Evolutionary conservation across 2,329 filamentous ascomycete genomes (phyloP).

Genomic region (Sphaerulina vaccinii): DNA sequence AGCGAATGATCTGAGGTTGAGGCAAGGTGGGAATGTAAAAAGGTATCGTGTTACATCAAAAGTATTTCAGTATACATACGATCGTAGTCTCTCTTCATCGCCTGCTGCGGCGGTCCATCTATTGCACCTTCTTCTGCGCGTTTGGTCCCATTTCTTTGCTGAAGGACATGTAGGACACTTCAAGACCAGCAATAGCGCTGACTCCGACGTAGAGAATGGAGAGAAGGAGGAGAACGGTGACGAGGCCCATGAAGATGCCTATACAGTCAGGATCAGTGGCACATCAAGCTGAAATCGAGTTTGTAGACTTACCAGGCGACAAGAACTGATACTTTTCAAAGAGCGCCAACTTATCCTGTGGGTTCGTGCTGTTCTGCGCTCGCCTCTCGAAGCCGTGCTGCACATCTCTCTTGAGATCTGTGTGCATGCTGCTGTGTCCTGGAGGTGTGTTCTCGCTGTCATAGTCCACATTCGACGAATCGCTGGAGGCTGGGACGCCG

Average conservation of each 20-base stretch:
- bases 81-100: background rate
- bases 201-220: conserved; percentile 77
- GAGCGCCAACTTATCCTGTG: conserved; percentile 51
- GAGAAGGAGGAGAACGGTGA: conserved; percentile 69
- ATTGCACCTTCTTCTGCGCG: conserved; percentile 78
- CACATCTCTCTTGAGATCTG: conserved; percentile 71
- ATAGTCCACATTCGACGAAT: conserved; percentile 51
- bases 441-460: conserved; percentile 62
- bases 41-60: too few species aligned
- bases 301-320: conserved; percentile 66
- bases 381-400: conserved; percentile 42
- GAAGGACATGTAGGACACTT: conserved; percentile 92
- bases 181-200: conserved; percentile 71
- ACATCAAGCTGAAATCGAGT: background rate
- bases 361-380: conserved; percentile 20
- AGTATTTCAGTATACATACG: background rate
- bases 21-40: too few species aligned
- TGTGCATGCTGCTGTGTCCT: conserved; percentile 58
- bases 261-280: background rate
- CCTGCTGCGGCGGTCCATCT: conserved; percentile 23
- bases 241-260: conserved; percentile 87
- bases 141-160: conserved; percentile 93
- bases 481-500: conserved; percentile 8
- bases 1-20: too few species aligned
- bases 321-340: conserved; percentile 97